These are phyloP conservation scores for Paramarasmius palmivorus DNA, from an alignment of 1,284 basidiomycete species.

Conservation along the genomic window DNA sequence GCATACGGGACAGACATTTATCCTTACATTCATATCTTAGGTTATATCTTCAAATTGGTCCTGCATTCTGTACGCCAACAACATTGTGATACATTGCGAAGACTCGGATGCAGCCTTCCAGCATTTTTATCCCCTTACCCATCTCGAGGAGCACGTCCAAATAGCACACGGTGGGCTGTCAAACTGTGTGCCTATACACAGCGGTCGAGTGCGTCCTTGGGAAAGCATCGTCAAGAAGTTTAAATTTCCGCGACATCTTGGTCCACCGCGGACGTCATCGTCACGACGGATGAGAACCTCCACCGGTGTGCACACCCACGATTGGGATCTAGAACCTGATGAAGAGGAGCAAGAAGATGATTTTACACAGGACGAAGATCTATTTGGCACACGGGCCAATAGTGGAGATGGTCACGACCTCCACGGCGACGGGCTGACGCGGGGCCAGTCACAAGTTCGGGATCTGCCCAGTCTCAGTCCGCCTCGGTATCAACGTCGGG, in stretches of 20 bases:
- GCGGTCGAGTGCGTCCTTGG: slow-evolving; percentile 9
- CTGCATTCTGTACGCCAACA: slow-evolving; percentile 58
- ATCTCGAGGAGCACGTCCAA: slow-evolving; percentile 37
- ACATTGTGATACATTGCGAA: slow-evolving; percentile 74
- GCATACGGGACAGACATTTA: slow-evolving; percentile 5
- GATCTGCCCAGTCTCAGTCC: too few species aligned
- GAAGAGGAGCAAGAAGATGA: too few species aligned
- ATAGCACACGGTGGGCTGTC: background rate
- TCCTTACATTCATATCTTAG: slow-evolving; percentile 27
- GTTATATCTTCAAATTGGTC: slow-evolving; percentile 71
- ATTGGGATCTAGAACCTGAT: too few species aligned
- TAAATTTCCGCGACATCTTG: slow-evolving; percentile 5
- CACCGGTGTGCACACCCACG: too few species aligned
- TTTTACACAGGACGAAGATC: too few species aligned
- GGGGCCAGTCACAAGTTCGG: too few species aligned
- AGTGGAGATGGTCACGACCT: too few species aligned
- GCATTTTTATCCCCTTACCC: slow-evolving; percentile 56
- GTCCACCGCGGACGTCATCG: background rate
- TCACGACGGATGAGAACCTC: too few species aligned
- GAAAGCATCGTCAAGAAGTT: slow-evolving; percentile 16
- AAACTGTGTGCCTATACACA: slow-evolving; percentile 6
- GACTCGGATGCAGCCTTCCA: slow-evolving; percentile 55
- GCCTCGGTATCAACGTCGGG: too few species aligned
- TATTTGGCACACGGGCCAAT: too few species aligned
- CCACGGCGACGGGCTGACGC: too few species aligned